Evolutionary conservation across 2,329 filamentous ascomycete species (phyloP), one percentile per base, ranked within the genome.

Genomic region (Shiraia bambusicola): DNA sequence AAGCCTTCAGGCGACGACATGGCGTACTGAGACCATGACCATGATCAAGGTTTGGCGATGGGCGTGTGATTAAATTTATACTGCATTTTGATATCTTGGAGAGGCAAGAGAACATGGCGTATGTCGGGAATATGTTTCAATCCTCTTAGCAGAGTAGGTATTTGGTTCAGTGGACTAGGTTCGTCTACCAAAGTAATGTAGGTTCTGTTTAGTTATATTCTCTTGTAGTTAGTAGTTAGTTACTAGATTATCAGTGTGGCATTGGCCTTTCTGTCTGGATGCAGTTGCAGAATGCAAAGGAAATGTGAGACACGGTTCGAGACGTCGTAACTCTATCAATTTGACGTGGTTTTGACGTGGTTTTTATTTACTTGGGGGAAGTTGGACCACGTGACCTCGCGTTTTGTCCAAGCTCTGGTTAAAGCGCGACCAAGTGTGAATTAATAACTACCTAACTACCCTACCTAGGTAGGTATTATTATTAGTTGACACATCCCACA

Each of bases 1-100:
- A 85, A 19, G 84, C 92, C 43, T 92, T 92, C 71, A 87, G 85
- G 65, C 85, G 86, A 24, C 78, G 87, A 46, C 83, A 88, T 67
- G 62, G 63, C 7, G 59, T 62, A 11, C 36, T 67, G 14, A 57
- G 63, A 47, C 63, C 63, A 14, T 64, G 51, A 53, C 37, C 26
- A 6, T 30, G 7, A 33, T 31, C 15, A 13, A 34, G 25, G 24
- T n/a, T 12, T 26, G 3, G 28, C 13, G 10, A 19, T 31, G 30
- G 13, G 32, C 26, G 25, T 34, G 9, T 34, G 12, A 16, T 8
- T 16, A 27, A 29, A n/a, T n/a, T 26, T 22, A 32, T 28, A 30
- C 26, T 32, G 40, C 40, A 45, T 42, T 15, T 27, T 37, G 42
- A 32, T 34, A 40, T 32, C 43, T 34, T 27, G 31, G 40, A 24